A percentile compares a stretch with the other conserved stretches of the same genome.
Evolutionary conservation across 1,284 basidiomycete genomes (phyloP).

Genomic region (Vanrija sp.): DNA sequence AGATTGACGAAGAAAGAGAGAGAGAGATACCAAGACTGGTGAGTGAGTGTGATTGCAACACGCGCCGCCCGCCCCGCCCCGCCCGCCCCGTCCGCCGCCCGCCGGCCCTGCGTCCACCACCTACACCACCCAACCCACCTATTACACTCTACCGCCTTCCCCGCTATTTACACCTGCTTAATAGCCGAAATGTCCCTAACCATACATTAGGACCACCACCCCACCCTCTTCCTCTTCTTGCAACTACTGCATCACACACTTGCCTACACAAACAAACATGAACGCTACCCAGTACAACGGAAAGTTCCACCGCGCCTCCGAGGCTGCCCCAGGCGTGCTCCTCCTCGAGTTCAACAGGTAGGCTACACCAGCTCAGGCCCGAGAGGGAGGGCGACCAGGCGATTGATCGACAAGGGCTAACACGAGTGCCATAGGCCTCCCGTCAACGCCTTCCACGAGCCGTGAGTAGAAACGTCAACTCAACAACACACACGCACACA

Average conservation of each 20-base stretch:
- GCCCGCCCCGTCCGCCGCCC: too few relatives aligned
- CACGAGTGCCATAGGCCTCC: constrained; percentile 54
- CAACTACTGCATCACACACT: neutral
- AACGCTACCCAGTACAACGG: constrained; percentile 22
- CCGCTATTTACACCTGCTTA: too few relatives aligned
- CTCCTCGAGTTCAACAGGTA: constrained; percentile 49
- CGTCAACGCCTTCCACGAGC: constrained; percentile 68
- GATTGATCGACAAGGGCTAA: neutral
- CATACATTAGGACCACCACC: neutral
- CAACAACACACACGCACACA: neutral
- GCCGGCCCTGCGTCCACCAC: too few relatives aligned
- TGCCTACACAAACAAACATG: constrained; percentile 1
- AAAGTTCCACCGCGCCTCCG: constrained; percentile 31
- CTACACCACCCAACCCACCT: too few relatives aligned
- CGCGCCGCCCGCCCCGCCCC: too few relatives aligned
- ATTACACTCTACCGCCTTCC: too few relatives aligned
- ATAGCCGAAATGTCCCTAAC: too few relatives aligned
- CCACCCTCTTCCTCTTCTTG: neutral
- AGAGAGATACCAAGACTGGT: too few relatives aligned
- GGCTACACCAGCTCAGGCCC: constrained; percentile 2
- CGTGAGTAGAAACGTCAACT: constrained; percentile 49
- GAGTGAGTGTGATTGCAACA: too few relatives aligned
- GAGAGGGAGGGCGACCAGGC: too few relatives aligned
- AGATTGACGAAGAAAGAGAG: too few relatives aligned
- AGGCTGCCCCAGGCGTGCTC: constrained; percentile 36